phyloP scores from a whole-genome alignment of 208 protist genomes.

The Leishmania braziliensis region DNA sequence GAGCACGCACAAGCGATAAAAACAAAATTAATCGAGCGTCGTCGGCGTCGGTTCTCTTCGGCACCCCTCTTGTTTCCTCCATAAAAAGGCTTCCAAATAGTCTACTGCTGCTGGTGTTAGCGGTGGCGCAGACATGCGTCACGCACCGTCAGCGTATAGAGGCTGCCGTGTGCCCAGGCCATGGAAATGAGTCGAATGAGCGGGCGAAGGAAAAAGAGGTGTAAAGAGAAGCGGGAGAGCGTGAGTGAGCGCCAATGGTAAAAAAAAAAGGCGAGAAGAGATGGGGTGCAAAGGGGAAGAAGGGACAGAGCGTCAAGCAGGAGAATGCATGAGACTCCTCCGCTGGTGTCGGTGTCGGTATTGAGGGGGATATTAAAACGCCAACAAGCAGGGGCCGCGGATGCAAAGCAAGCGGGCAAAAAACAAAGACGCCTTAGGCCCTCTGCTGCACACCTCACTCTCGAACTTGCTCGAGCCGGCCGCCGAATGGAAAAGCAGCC shows the following conservation, averaged over 20 bases:
- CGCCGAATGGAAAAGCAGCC: background rate
- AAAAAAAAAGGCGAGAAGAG: background rate
- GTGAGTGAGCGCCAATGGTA: background rate
- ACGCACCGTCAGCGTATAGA: background rate
- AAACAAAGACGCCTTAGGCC: background rate
- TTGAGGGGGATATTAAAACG: background rate
- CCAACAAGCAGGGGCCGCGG: background rate
- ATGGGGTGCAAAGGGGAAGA: background rate
- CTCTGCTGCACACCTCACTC: background rate
- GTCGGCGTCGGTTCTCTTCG: too few species aligned
- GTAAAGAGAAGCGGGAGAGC: background rate
- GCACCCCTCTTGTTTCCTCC: too few species aligned
- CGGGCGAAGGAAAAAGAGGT: too few species aligned
- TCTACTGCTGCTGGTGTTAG: background rate
- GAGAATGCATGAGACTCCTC: background rate
- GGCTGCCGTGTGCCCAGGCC: background rate
- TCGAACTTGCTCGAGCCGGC: background rate
- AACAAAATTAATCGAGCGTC: constrained; percentile 10
- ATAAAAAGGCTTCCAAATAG: background rate
- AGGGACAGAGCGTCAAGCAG: background rate
- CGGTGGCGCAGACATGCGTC: background rate
- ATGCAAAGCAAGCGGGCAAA: background rate
- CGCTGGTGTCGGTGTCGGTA: background rate
- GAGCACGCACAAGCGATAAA: background rate
- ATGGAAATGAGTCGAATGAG: background rate